phyloP scores from a whole-genome alignment of 169 alveolate species.

The Eimeria maxima region DNA sequence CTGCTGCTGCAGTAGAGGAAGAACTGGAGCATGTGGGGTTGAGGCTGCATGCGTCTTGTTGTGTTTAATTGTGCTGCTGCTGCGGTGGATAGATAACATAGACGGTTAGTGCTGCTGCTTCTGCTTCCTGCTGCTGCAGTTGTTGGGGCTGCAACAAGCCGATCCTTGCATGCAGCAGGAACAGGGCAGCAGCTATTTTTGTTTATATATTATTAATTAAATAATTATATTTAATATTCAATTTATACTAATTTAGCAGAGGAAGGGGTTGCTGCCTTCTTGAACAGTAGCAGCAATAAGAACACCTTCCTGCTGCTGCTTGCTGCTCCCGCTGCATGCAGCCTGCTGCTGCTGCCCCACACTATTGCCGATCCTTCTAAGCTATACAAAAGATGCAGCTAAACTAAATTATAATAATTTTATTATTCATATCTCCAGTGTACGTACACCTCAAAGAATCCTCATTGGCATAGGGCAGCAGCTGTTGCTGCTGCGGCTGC shows the following conservation, averaged over 20 bases:
- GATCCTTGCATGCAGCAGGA: neutral
- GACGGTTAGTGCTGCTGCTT: neutral
- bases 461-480: neutral
- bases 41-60: neutral
- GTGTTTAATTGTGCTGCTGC: neutral
- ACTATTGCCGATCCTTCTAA: neutral
- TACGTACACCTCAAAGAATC: neutral
- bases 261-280: no score
- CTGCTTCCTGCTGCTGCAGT: slow-evolving; percentile 28
- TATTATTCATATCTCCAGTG: neutral
- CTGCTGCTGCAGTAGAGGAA: slow-evolving; percentile 23
- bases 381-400: neutral
- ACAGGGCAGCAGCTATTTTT: no score
- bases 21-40: neutral
- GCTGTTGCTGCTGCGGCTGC: slow-evolving; percentile 39
- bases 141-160: neutral
- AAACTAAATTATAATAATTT: neutral
- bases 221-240: no score
- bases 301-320: slow-evolving; percentile 16
- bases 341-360: slow-evolving; percentile 56
- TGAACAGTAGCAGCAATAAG: no score
- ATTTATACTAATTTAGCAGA: no score
- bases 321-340: slow-evolving; percentile 31
- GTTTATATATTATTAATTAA: no score
- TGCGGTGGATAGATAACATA: neutral